Percentiles rank a stretch among this genome's conserved stretches.
Evolutionary conservation across 2,329 filamentous ascomycete genomes (phyloP).

Genomic region (Xylaria sp.): DNA sequence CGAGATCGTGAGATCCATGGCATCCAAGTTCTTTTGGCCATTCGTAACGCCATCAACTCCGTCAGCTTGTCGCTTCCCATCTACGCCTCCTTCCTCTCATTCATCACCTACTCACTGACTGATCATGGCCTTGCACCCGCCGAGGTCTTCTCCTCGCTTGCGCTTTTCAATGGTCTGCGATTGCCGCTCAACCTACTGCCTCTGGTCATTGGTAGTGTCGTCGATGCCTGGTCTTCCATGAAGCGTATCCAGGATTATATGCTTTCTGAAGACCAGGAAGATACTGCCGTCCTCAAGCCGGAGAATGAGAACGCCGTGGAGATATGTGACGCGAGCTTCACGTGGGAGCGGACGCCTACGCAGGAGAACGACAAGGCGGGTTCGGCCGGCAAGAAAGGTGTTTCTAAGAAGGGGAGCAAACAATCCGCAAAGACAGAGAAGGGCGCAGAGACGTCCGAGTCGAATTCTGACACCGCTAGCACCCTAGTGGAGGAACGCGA

Average conservation of each 20-base stretch:
- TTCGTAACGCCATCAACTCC: constrained; percentile 86
- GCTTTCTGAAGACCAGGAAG: constrained; percentile 82
- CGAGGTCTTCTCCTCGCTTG: constrained; percentile 89
- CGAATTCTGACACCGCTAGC: constrained; percentile 63
- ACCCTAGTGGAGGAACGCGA: constrained; percentile 67
- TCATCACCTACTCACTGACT: constrained; percentile 80
- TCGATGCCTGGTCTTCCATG: constrained; percentile 88
- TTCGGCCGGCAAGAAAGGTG: constrained; percentile 60
- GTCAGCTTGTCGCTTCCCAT: constrained; percentile 87
- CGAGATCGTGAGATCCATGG: constrained; percentile 79
- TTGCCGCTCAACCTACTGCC: constrained; percentile 91
- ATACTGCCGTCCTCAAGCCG: constrained; percentile 67
- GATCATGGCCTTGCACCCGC: constrained; percentile 77
- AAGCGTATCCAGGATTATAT: constrained; percentile 89
- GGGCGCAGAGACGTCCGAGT: constrained; percentile 51
- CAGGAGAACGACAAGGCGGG: constrained; percentile 63
- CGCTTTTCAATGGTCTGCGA: constrained; percentile 90
- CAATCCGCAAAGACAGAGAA: constrained; percentile 39
- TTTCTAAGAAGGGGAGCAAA: constrained; percentile 53
- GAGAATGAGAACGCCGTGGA: constrained; percentile 76
- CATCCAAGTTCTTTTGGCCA: constrained; percentile 85
- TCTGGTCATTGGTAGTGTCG: constrained; percentile 85
- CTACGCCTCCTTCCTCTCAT: constrained; percentile 94
- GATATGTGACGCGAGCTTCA: constrained; percentile 79
- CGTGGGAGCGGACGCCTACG: constrained; percentile 79